phyloP scores from a whole-genome alignment of 1,139 yeast species.

The Magnusiomyces suaveolens region DNA sequence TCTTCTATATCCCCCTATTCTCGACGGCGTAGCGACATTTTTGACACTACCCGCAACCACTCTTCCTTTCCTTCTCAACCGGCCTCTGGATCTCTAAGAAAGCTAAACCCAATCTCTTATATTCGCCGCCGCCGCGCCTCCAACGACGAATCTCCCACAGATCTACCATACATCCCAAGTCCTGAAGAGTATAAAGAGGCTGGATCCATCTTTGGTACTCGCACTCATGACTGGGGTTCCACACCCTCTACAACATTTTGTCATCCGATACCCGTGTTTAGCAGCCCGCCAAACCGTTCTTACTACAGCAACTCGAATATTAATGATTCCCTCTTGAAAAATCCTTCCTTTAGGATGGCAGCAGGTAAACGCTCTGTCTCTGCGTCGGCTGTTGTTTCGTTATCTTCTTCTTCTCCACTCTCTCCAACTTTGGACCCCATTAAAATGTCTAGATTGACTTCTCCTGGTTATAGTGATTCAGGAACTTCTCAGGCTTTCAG shows the following conservation, averaged over 20 bases:
- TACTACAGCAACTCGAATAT: neutral
- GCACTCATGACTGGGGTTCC: conserved; percentile 31
- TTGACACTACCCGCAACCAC: neutral
- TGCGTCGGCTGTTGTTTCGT: neutral
- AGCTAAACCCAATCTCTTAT: conserved; percentile 24
- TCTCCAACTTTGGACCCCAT: too few species aligned
- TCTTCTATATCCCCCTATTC: neutral
- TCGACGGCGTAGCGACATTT: neutral
- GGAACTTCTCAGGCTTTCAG: neutral
- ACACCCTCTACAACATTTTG: conserved; percentile 4
- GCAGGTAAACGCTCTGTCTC: neutral
- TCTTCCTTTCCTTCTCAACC: neutral
- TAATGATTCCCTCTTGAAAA: neutral
- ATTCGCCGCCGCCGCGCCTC: conserved; percentile 12
- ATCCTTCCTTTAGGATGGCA: too few species aligned
- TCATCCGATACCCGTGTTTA: conserved; percentile 12
- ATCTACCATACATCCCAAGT: conserved; percentile 6
- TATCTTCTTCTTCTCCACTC: too few species aligned
- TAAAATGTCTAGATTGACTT: too few species aligned
- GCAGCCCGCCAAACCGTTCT: neutral
- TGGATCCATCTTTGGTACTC: conserved; percentile 30
- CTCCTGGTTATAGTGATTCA: neutral
- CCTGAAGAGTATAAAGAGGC: conserved; percentile 22
- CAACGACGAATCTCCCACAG: conserved; percentile 5
- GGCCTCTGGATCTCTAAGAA: conserved; percentile 17